Percentiles rank a stretch among this genome's conserved stretches.
Conservation (phyloP, 257 asterid species). For the Nicotiana noctiflora region DNA sequence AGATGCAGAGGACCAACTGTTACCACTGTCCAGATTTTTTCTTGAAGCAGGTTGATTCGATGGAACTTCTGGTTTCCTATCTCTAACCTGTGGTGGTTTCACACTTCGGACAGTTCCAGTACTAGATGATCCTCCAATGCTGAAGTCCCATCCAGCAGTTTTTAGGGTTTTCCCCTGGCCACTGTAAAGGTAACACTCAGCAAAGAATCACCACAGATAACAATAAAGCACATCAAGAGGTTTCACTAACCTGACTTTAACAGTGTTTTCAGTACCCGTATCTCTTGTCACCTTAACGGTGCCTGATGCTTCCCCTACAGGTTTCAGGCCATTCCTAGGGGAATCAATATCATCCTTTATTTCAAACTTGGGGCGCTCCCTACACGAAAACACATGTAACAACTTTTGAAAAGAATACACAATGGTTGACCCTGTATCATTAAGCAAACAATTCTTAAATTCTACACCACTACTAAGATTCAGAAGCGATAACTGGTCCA, state of each 20-base stretch:
- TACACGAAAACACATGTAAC: slow-evolving; percentile 15
- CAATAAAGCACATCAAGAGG: slow-evolving; percentile 17
- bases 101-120: slow-evolving; percentile 82
- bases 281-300: slow-evolving; percentile 41
- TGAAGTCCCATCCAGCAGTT: slow-evolving; percentile 96
- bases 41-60: slow-evolving; percentile 44
- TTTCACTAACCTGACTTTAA: slow-evolving; percentile 51
- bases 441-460: slow-evolving; percentile 3
- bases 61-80: slow-evolving; percentile 66
- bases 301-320: slow-evolving; percentile 45
- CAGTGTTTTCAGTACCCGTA: slow-evolving; percentile 29
- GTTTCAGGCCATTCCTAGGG: slow-evolving; percentile 27
- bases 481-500: not conserved
- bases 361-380: slow-evolving; percentile 49
- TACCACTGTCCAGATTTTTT: slow-evolving; percentile 47
- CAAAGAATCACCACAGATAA: slow-evolving; percentile 9
- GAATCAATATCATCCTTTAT: slow-evolving; percentile 34
- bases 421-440: not conserved
- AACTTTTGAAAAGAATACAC: not conserved
- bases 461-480: not conserved
- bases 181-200: slow-evolving; percentile 33
- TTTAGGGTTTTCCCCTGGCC: slow-evolving; percentile 55
- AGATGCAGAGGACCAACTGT: slow-evolving; percentile 58
- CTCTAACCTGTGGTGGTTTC: slow-evolving; percentile 88
- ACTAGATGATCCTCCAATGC: slow-evolving; percentile 70